Evolutionary conservation across 140 eudicot species (phyloP).

Genomic region (Oenanthe javanica): DNA sequence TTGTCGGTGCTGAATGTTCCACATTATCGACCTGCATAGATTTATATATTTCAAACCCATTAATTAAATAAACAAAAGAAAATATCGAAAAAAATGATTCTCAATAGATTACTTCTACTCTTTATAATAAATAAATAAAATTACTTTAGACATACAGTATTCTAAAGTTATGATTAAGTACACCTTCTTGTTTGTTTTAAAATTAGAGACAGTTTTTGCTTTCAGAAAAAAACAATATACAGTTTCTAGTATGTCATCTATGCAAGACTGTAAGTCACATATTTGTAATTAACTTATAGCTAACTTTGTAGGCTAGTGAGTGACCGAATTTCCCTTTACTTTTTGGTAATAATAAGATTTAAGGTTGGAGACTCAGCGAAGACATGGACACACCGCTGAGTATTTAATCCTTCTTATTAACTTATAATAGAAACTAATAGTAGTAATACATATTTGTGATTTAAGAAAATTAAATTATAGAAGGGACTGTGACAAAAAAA

Average conservation of each 20-base stretch:
- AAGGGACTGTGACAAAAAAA: too few relatives aligned
- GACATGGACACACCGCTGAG: background rate
- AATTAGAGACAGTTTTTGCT: too few relatives aligned
- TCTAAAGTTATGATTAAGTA: too few relatives aligned
- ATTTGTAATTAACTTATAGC: too few relatives aligned
- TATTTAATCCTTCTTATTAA: too few relatives aligned
- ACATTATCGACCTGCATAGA: constrained; percentile 57
- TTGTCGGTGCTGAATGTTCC: constrained; percentile 69
- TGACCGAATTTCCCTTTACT: background rate
- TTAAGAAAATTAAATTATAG: background rate
- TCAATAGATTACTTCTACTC: background rate
- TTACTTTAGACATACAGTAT: background rate
- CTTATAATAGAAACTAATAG: background rate
- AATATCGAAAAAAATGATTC: background rate
- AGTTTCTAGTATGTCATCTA: background rate
- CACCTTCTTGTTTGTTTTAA: too few relatives aligned
- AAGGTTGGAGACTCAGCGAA: background rate
- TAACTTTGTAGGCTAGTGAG: background rate
- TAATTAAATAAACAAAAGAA: background rate
- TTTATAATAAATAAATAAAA: background rate
- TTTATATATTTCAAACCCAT: background rate
- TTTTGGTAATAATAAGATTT: background rate
- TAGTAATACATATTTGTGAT: too few relatives aligned
- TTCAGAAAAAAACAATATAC: background rate
- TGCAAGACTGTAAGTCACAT: background rate